Evolutionary conservation across 305 asterid genomes (phyloP), one percentile per base, ranked within the genome.

Genomic region (Solanum aculeatissimum): DNA sequence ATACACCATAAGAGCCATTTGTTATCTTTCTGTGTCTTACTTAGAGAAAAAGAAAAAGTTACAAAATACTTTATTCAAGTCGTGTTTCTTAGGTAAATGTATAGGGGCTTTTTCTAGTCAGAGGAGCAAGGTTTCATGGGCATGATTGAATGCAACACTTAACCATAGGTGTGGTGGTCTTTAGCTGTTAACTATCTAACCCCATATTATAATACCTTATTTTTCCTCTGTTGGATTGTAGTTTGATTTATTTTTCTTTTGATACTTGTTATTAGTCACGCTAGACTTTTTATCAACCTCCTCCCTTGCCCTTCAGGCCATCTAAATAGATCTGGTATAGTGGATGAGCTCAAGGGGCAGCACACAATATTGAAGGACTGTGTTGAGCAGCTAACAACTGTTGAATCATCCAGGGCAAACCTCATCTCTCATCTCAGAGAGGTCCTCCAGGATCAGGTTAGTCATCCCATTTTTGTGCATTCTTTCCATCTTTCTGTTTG

Each of bases 381-480:
- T 88, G 87, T 96, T 25, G 93, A 89, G 81, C 94, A 92, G 88
- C 94, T 96, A 60, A 84, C 87, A 55, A 85, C 87, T 65, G 88
- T 94, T 80, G 97, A 95, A 88, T 90, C 97, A 84, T 92, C 94
- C 74, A 89, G 98, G 89, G 90, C 90, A 58, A 92, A 90, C 86
- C 96, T 96, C 42, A 95, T 94, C 62, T 87, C 93, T 81, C 90
- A 91, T 79, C 90, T 96, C 88, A 90, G 92, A n/a, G 97, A 95
- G 84, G 94, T 95, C 86, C 93, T 96, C 82, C 93, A 89, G 85
- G 99, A 94, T 90, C 98, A 95, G 98, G 98, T 96, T 85, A 57
- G 74, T 86, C 68, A 65, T 66, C 87, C 69, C 82, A 10, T 38
- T 49, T 72, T 83, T 23, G 81, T 69, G 66, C 4, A 45, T 51